phyloP scores from a whole-genome alignment of 2,329 filamentous ascomycete genomes.

The Laburnicola sp. region DNA sequence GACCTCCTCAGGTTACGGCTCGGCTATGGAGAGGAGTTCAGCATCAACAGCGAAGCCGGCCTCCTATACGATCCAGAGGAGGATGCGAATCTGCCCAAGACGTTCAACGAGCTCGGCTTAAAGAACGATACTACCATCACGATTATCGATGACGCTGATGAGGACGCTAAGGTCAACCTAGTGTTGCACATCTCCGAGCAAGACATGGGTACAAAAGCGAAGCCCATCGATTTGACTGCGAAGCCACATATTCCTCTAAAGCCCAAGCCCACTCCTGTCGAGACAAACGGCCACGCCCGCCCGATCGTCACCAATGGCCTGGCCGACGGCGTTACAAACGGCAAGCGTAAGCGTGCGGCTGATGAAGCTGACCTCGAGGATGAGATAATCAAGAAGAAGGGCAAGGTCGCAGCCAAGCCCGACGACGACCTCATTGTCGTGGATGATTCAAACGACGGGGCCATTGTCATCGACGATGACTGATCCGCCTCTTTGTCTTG shows the following conservation, averaged over 20 bases:
- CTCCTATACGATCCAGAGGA: constrained; percentile 90
- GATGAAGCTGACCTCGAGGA: constrained; percentile 48
- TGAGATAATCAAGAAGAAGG: constrained; percentile 43
- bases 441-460: constrained; percentile 39
- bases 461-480: constrained; percentile 44
- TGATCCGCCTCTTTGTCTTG: constrained; percentile 11
- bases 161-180: constrained; percentile 77
- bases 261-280: constrained; percentile 38
- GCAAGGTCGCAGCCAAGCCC: constrained; percentile 43
- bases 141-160: constrained; percentile 79
- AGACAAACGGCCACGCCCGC: constrained; percentile 36
- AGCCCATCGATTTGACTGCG: constrained; percentile 58
- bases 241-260: constrained; percentile 54
- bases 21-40: constrained; percentile 80
- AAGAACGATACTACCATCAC: constrained; percentile 75
- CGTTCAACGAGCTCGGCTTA: constrained; percentile 76
- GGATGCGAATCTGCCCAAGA: constrained; percentile 81
- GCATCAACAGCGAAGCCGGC: constrained; percentile 71
- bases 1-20: constrained; percentile 70
- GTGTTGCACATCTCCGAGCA: constrained; percentile 69
- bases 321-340: constrained; percentile 28
- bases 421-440: constrained; percentile 40
- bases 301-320: constrained; percentile 32
- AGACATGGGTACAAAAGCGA: constrained; percentile 50
- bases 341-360: constrained; percentile 51